phyloP scores from a whole-genome alignment of 768 basidiomycete species.

The Asterophora parasitica region DNA sequence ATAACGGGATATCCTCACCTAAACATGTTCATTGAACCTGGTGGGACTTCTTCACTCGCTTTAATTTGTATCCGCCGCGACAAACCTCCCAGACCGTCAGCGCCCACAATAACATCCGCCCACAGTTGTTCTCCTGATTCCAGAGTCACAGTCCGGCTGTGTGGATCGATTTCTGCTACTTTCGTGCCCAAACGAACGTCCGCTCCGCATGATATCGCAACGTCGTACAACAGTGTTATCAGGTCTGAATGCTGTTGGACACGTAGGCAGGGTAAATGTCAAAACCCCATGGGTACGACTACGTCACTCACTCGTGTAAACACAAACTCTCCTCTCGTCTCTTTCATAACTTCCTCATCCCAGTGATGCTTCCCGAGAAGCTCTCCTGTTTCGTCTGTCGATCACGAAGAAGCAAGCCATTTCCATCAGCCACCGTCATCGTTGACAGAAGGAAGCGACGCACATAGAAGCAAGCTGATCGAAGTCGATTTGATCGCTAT shows the following conservation, averaged over 20 bases:
- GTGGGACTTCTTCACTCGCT: conserved; percentile 22
- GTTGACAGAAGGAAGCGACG: background rate
- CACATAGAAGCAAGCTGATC: conserved; percentile 16
- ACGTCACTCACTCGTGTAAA: conserved; percentile 31
- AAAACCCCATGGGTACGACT: too few species aligned
- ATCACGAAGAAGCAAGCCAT: too few species aligned
- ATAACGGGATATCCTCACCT: conserved; percentile 26
- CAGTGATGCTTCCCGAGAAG: conserved; percentile 43
- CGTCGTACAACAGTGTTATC: conserved; percentile 40
- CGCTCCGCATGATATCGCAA: conserved; percentile 41
- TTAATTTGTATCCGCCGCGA: conserved; percentile 29
- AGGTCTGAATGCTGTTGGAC: conserved; percentile 49
- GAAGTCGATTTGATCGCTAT: conserved; percentile 16
- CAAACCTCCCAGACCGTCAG: conserved; percentile 45
- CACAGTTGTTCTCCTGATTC: conserved; percentile 36
- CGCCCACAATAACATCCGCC: conserved; percentile 55
- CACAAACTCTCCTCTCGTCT: conserved; percentile 34
- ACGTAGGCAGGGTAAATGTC: background rate
- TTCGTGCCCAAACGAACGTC: conserved; percentile 29
- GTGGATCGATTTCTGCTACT: conserved; percentile 26
- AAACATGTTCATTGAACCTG: conserved; percentile 33
- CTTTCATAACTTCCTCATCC: conserved; percentile 46
- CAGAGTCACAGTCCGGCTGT: conserved; percentile 27
- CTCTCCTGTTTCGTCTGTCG: conserved; percentile 46
- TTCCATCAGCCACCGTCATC: background rate